Conservation (phyloP, 441 rosid genomes). For the Gossypium laxum region DNA sequence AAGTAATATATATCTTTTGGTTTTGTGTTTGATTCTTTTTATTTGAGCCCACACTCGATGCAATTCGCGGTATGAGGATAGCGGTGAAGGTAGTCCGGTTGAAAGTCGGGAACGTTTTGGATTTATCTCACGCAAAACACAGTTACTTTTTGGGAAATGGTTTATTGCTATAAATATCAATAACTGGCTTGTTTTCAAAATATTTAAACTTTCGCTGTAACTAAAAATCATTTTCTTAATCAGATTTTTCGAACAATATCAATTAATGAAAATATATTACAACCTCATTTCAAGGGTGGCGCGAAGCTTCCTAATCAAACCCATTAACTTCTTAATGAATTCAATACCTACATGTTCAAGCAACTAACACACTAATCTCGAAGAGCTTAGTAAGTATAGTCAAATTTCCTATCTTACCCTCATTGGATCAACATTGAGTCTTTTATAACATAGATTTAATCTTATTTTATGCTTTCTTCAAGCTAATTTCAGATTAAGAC, state of each 20-base stretch:
- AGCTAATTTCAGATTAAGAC: background rate
- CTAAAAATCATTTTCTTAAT: no score
- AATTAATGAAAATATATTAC: no score
- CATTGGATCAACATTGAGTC: background rate
- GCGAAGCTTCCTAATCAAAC: background rate
- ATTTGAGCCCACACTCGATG: background rate
- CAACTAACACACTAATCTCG: background rate
- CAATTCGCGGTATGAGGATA: background rate
- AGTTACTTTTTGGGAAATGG: background rate
- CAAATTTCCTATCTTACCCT: background rate
- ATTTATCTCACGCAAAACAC: background rate
- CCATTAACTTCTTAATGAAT: background rate
- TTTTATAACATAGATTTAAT: background rate
- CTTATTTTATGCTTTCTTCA: background rate
- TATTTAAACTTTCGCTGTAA: background rate
- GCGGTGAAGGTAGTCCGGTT: no score
- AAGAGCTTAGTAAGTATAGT: background rate
- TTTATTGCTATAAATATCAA: no score
- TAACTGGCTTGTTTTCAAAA: background rate
- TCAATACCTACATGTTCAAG: no score
- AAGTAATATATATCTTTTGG: no score
- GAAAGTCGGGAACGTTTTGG: background rate
- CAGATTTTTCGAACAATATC: background rate
- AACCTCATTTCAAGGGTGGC: background rate
- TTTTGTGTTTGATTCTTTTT: background rate